phyloP scores from a whole-genome alignment of 2,329 filamentous ascomycete species.

The Xylariales sp. region DNA sequence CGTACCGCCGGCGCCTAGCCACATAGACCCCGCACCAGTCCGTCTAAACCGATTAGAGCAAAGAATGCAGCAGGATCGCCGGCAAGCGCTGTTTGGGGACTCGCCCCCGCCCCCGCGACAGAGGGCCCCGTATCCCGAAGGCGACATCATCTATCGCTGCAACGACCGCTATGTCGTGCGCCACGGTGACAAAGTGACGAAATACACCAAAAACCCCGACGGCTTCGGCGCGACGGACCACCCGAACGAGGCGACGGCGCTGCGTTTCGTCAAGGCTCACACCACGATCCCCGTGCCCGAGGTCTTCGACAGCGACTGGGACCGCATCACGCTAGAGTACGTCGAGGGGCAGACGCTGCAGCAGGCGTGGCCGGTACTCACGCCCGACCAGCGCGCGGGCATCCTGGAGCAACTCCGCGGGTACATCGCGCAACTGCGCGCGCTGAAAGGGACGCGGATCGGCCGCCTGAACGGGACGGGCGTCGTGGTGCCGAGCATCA shows the following conservation, averaged over 20 bases:
- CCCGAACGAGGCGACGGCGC: constrained; percentile 23
- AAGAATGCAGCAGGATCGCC: constrained; percentile 20
- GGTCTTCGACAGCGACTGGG: constrained; percentile 24
- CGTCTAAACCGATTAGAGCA: constrained; percentile 21
- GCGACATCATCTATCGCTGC: constrained; percentile 19
- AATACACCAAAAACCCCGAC: constrained; percentile 20
- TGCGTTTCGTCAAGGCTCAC: constrained; percentile 23
- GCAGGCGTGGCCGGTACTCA: constrained; percentile 26
- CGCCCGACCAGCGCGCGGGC: constrained; percentile 13
- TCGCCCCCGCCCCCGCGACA: constrained; percentile 26
- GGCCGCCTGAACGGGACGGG: constrained; percentile 18
- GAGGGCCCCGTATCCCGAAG: constrained; percentile 24
- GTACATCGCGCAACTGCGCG: constrained; percentile 26
- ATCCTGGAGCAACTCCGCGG: constrained; percentile 27
- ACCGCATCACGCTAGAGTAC: constrained; percentile 29
- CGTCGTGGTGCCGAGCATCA: constrained; percentile 19
- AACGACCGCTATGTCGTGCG: constrained; percentile 18
- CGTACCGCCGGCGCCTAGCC: constrained; percentile 14
- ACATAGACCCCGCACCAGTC: neutral
- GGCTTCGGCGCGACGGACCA: constrained; percentile 23
- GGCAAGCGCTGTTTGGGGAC: constrained; percentile 19
- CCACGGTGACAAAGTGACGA: constrained; percentile 24
- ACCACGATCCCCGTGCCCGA: constrained; percentile 27
- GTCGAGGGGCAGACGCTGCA: constrained; percentile 21
- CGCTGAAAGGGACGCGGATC: constrained; percentile 22